Evolutionary conservation across 2,329 filamentous ascomycete genomes (phyloP), one percentile per base, ranked within the genome.

Genomic region (Eurotiales sp.): DNA sequence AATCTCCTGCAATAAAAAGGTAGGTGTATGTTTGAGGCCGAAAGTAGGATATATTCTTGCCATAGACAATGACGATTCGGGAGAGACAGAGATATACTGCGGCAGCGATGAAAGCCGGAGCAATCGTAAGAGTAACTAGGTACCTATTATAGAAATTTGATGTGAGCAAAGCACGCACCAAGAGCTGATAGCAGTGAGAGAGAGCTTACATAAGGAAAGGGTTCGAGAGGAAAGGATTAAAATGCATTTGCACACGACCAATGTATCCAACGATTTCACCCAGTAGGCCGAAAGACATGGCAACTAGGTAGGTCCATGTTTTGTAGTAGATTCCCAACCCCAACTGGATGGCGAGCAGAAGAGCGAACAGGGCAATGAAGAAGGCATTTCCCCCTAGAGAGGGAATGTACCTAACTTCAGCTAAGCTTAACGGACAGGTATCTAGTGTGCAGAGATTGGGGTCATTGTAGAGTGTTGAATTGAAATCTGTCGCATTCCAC

Each of bases 71-170:
- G 44, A 73, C 63, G 44, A 73, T 68, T 25, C 67, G 66, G 3
- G 67, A 66, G 8, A 86, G 69, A 54, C 80, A 84, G 46, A 87
- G 69, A 60, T 87, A 87, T 36, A 87, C 77, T 1, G 76, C 80
- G 1, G 81, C 84, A 8, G 81, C 77, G 63, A 86, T 73, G 61
- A 86, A 86, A 1, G 83, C 83, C 0, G 85, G 84, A 0, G 74
- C 83, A 53, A 86, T 77, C 3, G 83, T 86, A 51, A 88, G 72
- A 56, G 77, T 81, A 60, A 80, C 76, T 32, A 84, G 78, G 62
- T 85, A 81, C 32, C 83, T 77, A 42, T 64, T 29, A 43, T 53
- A 36, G 27, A 46, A 43, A 51, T n/a, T n/a, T n/a, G n/a, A n/a
- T n/a, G n/a, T n/a, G n/a, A n/a, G n/a, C n/a, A n/a, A n/a, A n/a